A percentile compares a stretch with the other conserved stretches of the same genome.
Conservation (phyloP, 129 eudicot species). For the Pulicaria dysenterica region DNA sequence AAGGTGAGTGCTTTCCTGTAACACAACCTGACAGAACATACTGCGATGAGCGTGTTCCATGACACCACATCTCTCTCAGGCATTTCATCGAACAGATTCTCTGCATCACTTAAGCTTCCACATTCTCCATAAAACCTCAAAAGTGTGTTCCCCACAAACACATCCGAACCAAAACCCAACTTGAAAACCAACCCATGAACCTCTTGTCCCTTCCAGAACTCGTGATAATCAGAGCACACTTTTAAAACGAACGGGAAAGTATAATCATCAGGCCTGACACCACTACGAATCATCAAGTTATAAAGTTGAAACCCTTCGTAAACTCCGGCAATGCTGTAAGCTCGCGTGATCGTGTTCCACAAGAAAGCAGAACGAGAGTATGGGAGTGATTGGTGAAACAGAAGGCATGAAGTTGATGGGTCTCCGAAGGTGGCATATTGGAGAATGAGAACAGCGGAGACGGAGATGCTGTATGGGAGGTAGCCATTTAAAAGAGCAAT, state of each 20-base stretch:
- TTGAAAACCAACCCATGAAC: slow-evolving; percentile 54
- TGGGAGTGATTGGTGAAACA: slow-evolving; percentile 41
- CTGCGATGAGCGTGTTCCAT: slow-evolving; percentile 71
- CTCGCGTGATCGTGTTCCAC: slow-evolving; percentile 64
- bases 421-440: slow-evolving; percentile 50
- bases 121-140: slow-evolving; percentile 80
- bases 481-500: slow-evolving; percentile 43
- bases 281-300: slow-evolving; percentile 37
- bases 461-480: slow-evolving; percentile 58
- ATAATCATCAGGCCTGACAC: slow-evolving; percentile 58
- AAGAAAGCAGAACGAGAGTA: slow-evolving; percentile 57
- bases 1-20: slow-evolving; percentile 62
- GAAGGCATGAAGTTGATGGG: slow-evolving; percentile 30
- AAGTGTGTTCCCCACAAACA: slow-evolving; percentile 71
- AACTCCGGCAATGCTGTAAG: slow-evolving; percentile 36
- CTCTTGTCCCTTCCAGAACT: slow-evolving; percentile 55
- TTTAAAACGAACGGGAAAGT: slow-evolving; percentile 73
- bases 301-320: slow-evolving; percentile 28
- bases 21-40: slow-evolving; percentile 46
- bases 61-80: slow-evolving; percentile 54
- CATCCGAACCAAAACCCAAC: slow-evolving; percentile 48
- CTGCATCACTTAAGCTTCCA: slow-evolving; percentile 47
- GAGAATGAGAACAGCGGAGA: slow-evolving; percentile 65
- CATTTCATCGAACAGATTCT: slow-evolving; percentile 66
- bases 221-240: slow-evolving; percentile 55